Evolutionary conservation across 441 rosid genomes (phyloP), one percentile per base, ranked within the genome.

Genomic region (Croton laevigatus): DNA sequence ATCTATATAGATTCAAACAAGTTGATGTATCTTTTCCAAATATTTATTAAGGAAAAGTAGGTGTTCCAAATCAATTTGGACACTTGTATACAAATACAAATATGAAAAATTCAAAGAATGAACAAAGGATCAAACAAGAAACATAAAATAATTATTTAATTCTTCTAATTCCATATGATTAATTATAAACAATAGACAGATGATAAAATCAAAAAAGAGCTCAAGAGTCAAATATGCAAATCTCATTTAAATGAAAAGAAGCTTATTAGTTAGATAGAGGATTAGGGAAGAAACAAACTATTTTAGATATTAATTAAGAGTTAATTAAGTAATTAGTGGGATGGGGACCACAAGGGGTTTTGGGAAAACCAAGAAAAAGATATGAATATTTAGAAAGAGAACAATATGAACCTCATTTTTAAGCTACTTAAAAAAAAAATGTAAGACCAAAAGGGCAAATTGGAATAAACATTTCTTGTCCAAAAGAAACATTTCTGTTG

Each of bases 361-460:
- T 45, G 38, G 74, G 27, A 48, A 11, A 59, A 40, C 44, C 44
- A 54, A 62, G 70, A 63, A 49, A 63, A 71, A 62, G 70, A 66
- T 78, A 4, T 34, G 3, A 70, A 45, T 66, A 62, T 70, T 2
- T 48, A 5, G 70, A 49, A 23, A 79, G 75, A 16, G 9, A 37
- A 8, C 38, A 72, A 75, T 75, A 66, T 10, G 64, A 55, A 23
- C 76, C 65, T 27, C 66, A 64, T 5, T 32, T 58, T 48, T 59
- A n/a, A n/a, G n/a, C n/a, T n/a, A n/a, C 45, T 65, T 34, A 34
- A 64, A 19, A 16, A 19, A 0, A 20, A 55, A 48, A 27, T 0
- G 6, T 37, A 63, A 9, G 27, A n/a, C 66, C 16, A 60, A 60
- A 17, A 37, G n/a, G n/a, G 13, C 44, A 14, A 52, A 36, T 44